Evolutionary conservation across 2,329 filamentous ascomycete species (phyloP), one percentile per base, ranked within the genome.

Genomic region (Diplodia sapinea): DNA sequence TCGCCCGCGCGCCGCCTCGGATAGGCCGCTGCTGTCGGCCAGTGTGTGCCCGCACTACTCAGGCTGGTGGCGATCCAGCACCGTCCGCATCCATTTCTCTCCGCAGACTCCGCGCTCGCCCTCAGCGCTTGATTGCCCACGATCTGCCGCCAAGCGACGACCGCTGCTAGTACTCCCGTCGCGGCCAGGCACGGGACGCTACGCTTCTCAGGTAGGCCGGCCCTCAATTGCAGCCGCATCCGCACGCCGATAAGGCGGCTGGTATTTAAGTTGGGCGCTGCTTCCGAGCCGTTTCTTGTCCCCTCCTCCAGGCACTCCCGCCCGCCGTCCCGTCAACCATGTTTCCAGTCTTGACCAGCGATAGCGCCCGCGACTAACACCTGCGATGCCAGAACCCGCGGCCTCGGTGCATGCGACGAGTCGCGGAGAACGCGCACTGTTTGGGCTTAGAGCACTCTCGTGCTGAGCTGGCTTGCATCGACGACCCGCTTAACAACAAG

Each of bases 401-500:
- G 59, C 59, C 59, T 63, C 23, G 59, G 59, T 63, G 59, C 50
- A 56, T 67, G 55, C 55, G 65, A 67, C 65, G 65, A 67, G 66
- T 62, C 55, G 65, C 66, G 64, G 64, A 66, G n/a, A 43, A 55
- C 40, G 38, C 49, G 38, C 51, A 66, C 64, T 54, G 33, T 66
- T 66, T 33, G 52, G 64, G 66, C 66, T 50, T 63, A 63, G 66
- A 63, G 43, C 55, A 56, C 66, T 51, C 66, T 63, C 57, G 49
- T 67, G 66, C 57, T 68, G 66, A 64, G 51, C 66, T 63, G 66
- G 66, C 66, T 66, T 56, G 64, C 64, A 57, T 66, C 54, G 52
- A 17, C 43, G 51, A 57, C 64, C 51, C 64, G 64, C 62, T 55
- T 38, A 52, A 54, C 49, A n/a, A 33, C 38, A 36, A 50, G 62